Evolutionary conservation across 495 filamentous ascomycete genomes (phyloP).

Genomic region (Penicillium subrubescens): DNA sequence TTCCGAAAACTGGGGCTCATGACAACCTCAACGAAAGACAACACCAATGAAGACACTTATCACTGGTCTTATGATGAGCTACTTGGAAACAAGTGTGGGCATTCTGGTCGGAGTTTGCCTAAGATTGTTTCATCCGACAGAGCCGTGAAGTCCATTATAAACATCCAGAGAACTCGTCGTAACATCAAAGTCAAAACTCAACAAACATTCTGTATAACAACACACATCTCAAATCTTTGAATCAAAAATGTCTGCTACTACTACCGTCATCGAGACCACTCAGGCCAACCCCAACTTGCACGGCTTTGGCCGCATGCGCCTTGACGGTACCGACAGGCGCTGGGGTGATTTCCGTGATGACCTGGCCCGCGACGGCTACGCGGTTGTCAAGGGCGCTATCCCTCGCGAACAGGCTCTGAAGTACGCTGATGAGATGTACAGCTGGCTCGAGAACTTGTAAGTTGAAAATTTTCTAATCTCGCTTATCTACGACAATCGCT

Average conservation of each 20-base stretch:
- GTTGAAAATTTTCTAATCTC: neutral
- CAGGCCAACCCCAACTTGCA: constrained; percentile 10
- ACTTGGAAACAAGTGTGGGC: neutral
- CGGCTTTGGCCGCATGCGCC: constrained; percentile 24
- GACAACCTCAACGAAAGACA: neutral
- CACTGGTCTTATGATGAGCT: neutral
- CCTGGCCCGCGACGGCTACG: constrained; percentile 42
- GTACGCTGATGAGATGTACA: constrained; percentile 38
- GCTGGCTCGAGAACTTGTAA: constrained; percentile 43
- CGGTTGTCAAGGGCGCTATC: constrained; percentile 49
- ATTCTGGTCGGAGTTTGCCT: neutral
- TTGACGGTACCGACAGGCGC: constrained; percentile 26
- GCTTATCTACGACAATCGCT: neutral
- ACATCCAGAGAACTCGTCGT: neutral
- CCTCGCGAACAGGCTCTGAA: constrained; percentile 38
- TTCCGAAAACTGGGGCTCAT: constrained; percentile 5
- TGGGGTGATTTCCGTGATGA: constrained; percentile 40
- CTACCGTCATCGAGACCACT: constrained; percentile 17
- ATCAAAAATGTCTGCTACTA: constrained; percentile 9
- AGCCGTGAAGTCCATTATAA: neutral
- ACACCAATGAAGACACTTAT: neutral
- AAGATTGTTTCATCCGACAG: neutral
- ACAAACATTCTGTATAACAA: neutral
- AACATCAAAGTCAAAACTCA: neutral
- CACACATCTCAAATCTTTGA: neutral